Conservation (phyloP, 495 filamentous ascomycete species). For the Neurospora sp. region DNA sequence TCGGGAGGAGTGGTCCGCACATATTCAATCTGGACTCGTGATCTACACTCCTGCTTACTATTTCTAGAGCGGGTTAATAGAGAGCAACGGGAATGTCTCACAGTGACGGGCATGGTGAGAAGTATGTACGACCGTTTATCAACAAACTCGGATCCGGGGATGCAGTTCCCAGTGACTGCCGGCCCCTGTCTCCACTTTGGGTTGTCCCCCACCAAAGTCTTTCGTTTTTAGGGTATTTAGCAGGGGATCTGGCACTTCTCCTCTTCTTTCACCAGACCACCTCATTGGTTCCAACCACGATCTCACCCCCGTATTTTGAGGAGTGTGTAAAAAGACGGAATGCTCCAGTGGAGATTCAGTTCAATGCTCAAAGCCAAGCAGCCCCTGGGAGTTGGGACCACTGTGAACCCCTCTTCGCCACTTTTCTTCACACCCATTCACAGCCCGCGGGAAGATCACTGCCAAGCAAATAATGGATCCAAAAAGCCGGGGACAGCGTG, state of each 20-base stretch:
- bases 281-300: too few species aligned
- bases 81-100: neutral
- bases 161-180: neutral
- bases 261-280: too few species aligned
- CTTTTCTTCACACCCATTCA: neutral
- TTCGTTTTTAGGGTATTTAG: too few species aligned
- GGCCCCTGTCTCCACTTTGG: neutral
- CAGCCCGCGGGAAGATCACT: neutral
- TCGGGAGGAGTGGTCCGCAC: neutral
- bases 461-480: neutral
- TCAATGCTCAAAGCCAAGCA: neutral
- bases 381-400: neutral
- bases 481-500: neutral
- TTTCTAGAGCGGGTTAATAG: neutral
- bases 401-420: neutral
- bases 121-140: neutral
- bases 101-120: neutral
- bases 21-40: neutral
- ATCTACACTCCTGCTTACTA: neutral
- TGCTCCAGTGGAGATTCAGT: neutral
- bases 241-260: too few species aligned
- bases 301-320: neutral
- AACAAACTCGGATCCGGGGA: neutral
- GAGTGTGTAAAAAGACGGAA: neutral
- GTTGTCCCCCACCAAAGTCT: too few species aligned